These are phyloP conservation scores for Solanum lycopersicoides DNA, from an alignment of 257 asterid species.

Conservation along the genomic window DNA sequence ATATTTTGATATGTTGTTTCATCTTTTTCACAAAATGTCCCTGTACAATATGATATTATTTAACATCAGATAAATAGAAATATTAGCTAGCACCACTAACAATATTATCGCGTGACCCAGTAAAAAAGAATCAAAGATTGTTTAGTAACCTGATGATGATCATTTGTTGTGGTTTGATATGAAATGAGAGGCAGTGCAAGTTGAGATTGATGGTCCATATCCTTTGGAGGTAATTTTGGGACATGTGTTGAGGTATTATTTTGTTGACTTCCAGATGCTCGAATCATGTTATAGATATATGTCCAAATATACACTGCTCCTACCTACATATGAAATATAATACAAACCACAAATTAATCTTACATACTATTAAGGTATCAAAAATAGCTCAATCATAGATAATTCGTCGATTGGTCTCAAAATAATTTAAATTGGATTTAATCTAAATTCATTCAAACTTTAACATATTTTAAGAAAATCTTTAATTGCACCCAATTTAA, in stretches of 20 bases:
- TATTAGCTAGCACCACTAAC: too few relatives aligned
- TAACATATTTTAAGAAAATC: too few relatives aligned
- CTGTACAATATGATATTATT: background rate
- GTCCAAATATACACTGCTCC: conserved; percentile 25
- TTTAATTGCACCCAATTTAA: too few relatives aligned
- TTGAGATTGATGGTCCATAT: background rate
- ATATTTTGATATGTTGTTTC: background rate
- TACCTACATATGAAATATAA: background rate
- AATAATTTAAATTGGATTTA: too few relatives aligned
- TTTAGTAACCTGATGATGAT: background rate
- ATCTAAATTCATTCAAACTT: too few relatives aligned
- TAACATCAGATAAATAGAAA: too few relatives aligned
- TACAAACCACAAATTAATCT: background rate
- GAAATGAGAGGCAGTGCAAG: background rate
- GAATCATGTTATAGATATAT: conserved; percentile 16
- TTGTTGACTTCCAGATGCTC: conserved; percentile 1
- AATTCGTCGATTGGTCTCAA: too few relatives aligned
- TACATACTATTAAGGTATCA: background rate
- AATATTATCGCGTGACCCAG: too few relatives aligned
- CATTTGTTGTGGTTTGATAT: background rate
- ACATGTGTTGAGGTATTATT: background rate
- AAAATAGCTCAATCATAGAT: too few relatives aligned
- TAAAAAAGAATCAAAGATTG: too few relatives aligned
- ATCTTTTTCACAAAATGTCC: background rate
- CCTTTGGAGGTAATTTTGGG: background rate